phyloP scores from a whole-genome alignment of 225 moss, liverwort and hornwort genomes.

The Physcomitrium patens region DNA sequence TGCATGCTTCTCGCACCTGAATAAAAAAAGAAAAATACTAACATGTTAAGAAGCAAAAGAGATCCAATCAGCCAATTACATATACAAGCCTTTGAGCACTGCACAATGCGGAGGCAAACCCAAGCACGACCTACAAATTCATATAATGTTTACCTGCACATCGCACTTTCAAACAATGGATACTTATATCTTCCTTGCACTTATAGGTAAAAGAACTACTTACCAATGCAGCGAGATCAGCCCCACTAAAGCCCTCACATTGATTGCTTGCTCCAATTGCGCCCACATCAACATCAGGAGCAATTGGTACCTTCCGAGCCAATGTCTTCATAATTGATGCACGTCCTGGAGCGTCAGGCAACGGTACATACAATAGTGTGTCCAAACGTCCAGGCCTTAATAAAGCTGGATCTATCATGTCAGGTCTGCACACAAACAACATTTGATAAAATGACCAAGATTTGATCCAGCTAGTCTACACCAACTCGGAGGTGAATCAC shows the following conservation, averaged over 20 bases:
- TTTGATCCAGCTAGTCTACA: background rate
- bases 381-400: conserved; percentile 94
- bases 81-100: background rate
- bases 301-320: conserved; percentile 77
- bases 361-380: conserved; percentile 85
- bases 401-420: conserved; percentile 95
- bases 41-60: conserved; percentile 9
- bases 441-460: conserved; percentile 1
- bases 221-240: conserved; percentile 91
- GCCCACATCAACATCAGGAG: conserved; percentile 65
- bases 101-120: background rate
- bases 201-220: conserved; percentile 14
- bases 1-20: conserved; percentile 95
- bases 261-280: conserved; percentile 69
- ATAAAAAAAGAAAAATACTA: conserved; percentile 1
- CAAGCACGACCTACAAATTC: background rate
- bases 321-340: conserved; percentile 85
- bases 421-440: conserved; percentile 63
- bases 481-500: background rate
- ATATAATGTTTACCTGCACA: background rate
- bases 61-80: background rate
- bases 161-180: conserved; percentile 7
- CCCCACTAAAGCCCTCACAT: conserved; percentile 98
- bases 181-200: background rate
- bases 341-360: conserved; percentile 87